Conservation (phyloP, 139 green algal species). For the Tetraselmis chui region DNA sequence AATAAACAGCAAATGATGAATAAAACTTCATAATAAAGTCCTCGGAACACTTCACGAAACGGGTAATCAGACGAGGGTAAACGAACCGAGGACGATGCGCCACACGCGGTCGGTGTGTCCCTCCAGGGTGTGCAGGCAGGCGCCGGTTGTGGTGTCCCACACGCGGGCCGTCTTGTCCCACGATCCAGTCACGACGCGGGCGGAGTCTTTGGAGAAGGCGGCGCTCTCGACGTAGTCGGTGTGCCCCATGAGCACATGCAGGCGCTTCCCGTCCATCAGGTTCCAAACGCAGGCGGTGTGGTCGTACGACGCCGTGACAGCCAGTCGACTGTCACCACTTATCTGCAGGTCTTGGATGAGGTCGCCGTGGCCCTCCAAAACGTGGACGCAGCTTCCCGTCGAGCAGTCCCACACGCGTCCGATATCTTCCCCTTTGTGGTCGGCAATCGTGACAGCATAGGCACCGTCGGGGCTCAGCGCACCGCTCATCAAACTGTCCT, state of each 20-base stretch:
- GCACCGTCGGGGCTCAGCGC: not conserved
- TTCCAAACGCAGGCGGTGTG: not conserved
- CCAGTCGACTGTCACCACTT: not conserved
- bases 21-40: too few species aligned
- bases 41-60: too few species aligned
- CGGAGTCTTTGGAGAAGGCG: constrained; percentile 35
- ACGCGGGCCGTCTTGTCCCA: constrained; percentile 37
- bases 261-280: not conserved
- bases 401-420: not conserved
- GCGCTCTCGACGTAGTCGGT: constrained; percentile 51
- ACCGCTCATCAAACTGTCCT: not conserved
- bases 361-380: constrained; percentile 57
- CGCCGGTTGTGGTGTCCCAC: constrained; percentile 23
- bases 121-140: constrained; percentile 40
- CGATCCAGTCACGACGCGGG: constrained; percentile 37
- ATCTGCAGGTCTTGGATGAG: not conserved
- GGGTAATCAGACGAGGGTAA: too few species aligned
- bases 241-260: constrained; percentile 35
- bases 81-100: constrained; percentile 15
- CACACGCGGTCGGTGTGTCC: constrained; percentile 54
- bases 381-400: constrained; percentile 17
- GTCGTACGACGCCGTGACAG: not conserved
- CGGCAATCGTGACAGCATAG: not conserved
- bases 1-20: not conserved
- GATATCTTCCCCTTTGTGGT: not conserved